Evolutionary conservation across 345 rosid species (phyloP).

Genomic region (Iberis pinnata): DNA sequence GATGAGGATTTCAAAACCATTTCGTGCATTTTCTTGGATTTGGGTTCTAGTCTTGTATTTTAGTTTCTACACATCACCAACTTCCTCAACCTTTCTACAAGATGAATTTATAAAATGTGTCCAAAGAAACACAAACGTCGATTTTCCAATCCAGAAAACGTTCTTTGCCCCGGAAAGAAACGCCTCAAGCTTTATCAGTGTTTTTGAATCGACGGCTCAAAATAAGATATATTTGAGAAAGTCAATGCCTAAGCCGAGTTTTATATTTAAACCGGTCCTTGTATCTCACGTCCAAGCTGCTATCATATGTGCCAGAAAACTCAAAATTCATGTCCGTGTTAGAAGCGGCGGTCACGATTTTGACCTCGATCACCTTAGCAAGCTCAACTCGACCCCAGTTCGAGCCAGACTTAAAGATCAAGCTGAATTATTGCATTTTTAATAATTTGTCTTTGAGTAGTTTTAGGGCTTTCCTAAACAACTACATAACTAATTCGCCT

Average conservation of each 20-base stretch:
- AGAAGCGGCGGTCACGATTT: conserved; percentile 75
- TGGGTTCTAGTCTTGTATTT: conserved; percentile 19
- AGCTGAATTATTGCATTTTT: too few species aligned
- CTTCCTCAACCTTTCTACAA: conserved; percentile 22
- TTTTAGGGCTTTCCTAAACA: too few species aligned
- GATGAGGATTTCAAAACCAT: conserved; percentile 5
- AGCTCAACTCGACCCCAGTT: too few species aligned
- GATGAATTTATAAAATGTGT: conserved; percentile 43
- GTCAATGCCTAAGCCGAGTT: conserved; percentile 48
- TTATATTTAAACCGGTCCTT: conserved; percentile 45
- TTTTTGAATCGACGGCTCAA: conserved; percentile 44
- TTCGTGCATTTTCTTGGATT: conserved; percentile 27
- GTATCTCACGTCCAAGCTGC: conserved; percentile 60
- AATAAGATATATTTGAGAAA: conserved; percentile 43
- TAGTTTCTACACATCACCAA: conserved; percentile 21
- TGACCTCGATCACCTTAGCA: too few species aligned
- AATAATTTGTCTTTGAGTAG: too few species aligned
- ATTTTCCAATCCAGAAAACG: conserved; percentile 21
- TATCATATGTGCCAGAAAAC: conserved; percentile 47
- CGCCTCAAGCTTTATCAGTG: conserved; percentile 33
- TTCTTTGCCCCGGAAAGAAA: conserved; percentile 33
- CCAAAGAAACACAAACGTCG: conserved; percentile 28
- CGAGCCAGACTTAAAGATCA: too few species aligned
- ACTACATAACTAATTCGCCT: too few species aligned
- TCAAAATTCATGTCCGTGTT: conserved; percentile 40